phyloP scores from a whole-genome alignment of 2,329 filamentous ascomycete genomes.

The Colletotrichum echinochloae region DNA sequence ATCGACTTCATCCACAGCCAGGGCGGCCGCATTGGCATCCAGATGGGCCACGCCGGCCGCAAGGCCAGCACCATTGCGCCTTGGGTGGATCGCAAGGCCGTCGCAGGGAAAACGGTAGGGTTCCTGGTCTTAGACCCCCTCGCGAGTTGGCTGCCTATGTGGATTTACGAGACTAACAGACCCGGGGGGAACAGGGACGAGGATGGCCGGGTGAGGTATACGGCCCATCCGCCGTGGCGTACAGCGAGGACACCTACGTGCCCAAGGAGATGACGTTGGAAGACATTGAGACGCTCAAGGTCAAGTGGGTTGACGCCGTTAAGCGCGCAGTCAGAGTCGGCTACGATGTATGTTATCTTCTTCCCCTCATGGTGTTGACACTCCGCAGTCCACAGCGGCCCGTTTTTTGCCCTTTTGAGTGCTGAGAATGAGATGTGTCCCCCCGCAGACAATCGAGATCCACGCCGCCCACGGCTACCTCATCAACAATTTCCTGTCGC shows the following conservation, averaged over 20 bases:
- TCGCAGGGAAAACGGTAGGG: slow-evolving; percentile 59
- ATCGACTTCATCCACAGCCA: slow-evolving; percentile 78
- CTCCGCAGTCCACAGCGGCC: too few relatives aligned
- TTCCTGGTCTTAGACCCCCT: neutral
- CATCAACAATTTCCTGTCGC: slow-evolving; percentile 59
- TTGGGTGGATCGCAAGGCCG: slow-evolving; percentile 65
- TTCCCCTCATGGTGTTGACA: neutral
- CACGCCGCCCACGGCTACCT: slow-evolving; percentile 63
- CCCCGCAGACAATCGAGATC: slow-evolving; percentile 40
- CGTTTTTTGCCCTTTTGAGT: neutral
- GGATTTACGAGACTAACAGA: slow-evolving; percentile 1
- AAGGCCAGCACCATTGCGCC: slow-evolving; percentile 65
- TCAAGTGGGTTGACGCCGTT: slow-evolving; percentile 66
- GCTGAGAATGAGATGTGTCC: too few relatives aligned
- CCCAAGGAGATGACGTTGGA: slow-evolving; percentile 68
- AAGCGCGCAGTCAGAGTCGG: slow-evolving; percentile 71
- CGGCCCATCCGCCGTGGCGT: slow-evolving; percentile 44
- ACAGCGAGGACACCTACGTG: slow-evolving; percentile 47
- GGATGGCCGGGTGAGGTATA: slow-evolving; percentile 59
- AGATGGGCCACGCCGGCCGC: slow-evolving; percentile 77
- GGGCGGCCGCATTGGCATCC: slow-evolving; percentile 73
- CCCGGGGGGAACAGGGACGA: neutral
- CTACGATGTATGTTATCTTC: slow-evolving; percentile 61
- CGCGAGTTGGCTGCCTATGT: neutral
- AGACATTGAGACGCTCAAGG: slow-evolving; percentile 74